Percentiles rank a stretch among this genome's conserved stretches.
Evolutionary conservation across 192 early-diverging fungal species (phyloP).

Genomic region (Cladochytrium replicatum): DNA sequence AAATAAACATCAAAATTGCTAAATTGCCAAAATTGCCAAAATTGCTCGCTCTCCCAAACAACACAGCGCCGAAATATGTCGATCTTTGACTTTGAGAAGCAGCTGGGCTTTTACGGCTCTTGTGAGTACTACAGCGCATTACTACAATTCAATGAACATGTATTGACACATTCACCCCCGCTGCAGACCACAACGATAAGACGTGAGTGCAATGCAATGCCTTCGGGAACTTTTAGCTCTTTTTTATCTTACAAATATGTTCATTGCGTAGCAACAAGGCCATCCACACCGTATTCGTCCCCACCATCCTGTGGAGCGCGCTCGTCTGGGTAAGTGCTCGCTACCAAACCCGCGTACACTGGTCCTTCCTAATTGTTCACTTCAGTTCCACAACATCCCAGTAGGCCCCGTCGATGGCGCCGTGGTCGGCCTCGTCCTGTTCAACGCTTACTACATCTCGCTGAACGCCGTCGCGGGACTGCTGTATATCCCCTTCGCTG

Average conservation of each 20-base stretch:
- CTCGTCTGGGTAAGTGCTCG: conserved; percentile 55
- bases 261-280: conserved; percentile 54
- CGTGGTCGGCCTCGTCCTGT: conserved; percentile 46
- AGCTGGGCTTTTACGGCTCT: conserved; percentile 71
- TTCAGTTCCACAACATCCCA: conserved; percentile 16
- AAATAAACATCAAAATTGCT: too few species aligned
- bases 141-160: too few species aligned
- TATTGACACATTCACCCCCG: not conserved
- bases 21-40: too few species aligned
- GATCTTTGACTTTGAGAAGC: conserved; percentile 68
- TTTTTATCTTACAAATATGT: not conserved
- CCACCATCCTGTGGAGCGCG: conserved; percentile 74
- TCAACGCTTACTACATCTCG: conserved; percentile 62
- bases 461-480: conserved; percentile 65
- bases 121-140: conserved; percentile 26
- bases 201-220: conserved; percentile 5
- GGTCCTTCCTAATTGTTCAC: conserved; percentile 14
- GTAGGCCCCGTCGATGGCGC: conserved; percentile 39
- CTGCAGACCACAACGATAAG: conserved; percentile 53
- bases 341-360: conserved; percentile 30
- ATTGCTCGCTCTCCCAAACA: too few species aligned
- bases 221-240: not conserved
- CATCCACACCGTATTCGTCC: conserved; percentile 85
- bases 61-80: too few species aligned
- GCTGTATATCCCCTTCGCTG: conserved; percentile 12